These are phyloP conservation scores for Syzygium syzygioides DNA, from an alignment of 441 rosid species.

Conservation along the genomic window DNA sequence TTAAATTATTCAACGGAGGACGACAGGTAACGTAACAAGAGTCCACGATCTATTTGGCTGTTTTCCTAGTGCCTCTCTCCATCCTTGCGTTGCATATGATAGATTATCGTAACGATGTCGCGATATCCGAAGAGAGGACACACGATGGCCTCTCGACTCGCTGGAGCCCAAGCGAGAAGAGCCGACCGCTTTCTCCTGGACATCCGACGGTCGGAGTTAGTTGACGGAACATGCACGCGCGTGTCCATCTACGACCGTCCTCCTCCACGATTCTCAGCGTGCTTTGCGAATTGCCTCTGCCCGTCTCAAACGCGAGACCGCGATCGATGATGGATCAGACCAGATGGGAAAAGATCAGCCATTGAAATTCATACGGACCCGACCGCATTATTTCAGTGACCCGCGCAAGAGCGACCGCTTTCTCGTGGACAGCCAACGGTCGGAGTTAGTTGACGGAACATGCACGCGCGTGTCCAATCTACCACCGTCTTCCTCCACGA, in stretches of 20 bases:
- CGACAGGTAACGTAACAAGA: not conserved
- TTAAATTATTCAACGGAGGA: too few species aligned
- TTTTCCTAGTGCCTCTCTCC: not conserved
- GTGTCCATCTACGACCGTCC: not conserved
- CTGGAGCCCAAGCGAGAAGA: not conserved
- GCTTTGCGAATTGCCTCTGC: not conserved
- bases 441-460: not conserved
- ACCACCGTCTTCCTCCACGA: not conserved
- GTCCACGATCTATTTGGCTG: not conserved
- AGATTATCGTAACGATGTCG: too few species aligned
- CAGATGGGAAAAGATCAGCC: not conserved
- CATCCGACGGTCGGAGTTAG: not conserved
- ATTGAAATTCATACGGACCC: not conserved
- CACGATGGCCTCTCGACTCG: not conserved
- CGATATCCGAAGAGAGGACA: not conserved
- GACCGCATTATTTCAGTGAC: too few species aligned
- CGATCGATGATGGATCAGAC: not conserved
- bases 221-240: not conserved
- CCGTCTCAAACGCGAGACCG: not conserved
- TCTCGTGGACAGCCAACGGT: not conserved
- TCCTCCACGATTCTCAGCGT: not conserved
- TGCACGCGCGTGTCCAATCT: not conserved
- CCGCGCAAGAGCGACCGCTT: not conserved
- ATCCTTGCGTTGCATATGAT: too few species aligned
- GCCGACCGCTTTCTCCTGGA: not conserved